A percentile compares a stretch with the other conserved stretches of the same genome.
Evolutionary conservation across 2,329 filamentous ascomycete genomes (phyloP).

Genomic region (Lachnellula hyalina): DNA sequence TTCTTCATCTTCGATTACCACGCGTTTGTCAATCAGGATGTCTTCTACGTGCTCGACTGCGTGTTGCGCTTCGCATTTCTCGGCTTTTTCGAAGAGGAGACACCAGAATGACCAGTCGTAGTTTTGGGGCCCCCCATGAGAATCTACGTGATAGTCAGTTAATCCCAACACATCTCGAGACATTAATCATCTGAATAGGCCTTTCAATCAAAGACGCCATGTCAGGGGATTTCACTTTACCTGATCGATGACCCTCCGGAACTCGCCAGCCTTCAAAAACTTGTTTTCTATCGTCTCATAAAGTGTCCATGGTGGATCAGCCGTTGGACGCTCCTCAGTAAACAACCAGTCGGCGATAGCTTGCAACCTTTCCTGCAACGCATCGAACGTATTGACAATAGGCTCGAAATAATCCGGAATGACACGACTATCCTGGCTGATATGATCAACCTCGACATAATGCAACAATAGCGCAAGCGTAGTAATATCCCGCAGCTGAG

Average conservation of each 20-base stretch:
- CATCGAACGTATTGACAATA: neutral
- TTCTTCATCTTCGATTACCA: slow-evolving; percentile 13
- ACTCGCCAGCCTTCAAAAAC: neutral
- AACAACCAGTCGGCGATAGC: neutral
- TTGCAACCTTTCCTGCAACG: neutral
- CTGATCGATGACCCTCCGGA: neutral
- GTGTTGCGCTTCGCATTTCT: slow-evolving; percentile 24
- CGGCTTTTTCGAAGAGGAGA: slow-evolving; percentile 25
- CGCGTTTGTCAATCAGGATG: slow-evolving; percentile 8
- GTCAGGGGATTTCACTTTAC: neutral
- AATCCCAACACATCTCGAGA: too few relatives aligned
- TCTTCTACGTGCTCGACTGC: slow-evolving; percentile 15
- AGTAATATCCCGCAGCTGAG: slow-evolving; percentile 3
- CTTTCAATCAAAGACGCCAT: neutral
- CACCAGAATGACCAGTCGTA: slow-evolving; percentile 20
- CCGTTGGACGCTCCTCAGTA: neutral
- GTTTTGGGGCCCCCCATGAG: neutral
- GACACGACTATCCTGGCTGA: neutral
- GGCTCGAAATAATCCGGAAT: neutral
- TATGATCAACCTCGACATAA: slow-evolving; percentile 3
- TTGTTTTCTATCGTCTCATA: neutral
- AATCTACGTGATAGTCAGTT: neutral
- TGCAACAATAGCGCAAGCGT: neutral
- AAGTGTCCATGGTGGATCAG: neutral
- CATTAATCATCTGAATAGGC: too few relatives aligned